Conservation (phyloP, 192 early-diverging fungal species). For the Oehlia diaphana region DNA sequence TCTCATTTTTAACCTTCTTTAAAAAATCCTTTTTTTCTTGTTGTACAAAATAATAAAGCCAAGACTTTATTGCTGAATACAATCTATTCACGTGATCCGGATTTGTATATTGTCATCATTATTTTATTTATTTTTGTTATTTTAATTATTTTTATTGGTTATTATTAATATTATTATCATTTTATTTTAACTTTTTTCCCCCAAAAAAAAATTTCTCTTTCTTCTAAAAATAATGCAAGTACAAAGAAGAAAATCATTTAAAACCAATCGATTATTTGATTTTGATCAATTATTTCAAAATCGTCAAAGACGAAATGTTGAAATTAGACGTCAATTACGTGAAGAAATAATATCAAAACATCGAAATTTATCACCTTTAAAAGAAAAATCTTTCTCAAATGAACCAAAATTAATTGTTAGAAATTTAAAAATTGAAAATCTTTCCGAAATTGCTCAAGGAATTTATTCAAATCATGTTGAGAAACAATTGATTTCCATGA, state of each 20-base stretch:
- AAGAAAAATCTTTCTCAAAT: neutral
- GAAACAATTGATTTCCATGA: slow-evolving; percentile 43
- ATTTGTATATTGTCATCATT: too few relatives aligned
- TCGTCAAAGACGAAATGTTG: slow-evolving; percentile 47
- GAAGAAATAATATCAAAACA: slow-evolving; percentile 51
- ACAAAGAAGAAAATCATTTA: slow-evolving; percentile 49
- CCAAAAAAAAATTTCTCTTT: too few relatives aligned
- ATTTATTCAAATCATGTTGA: slow-evolving; percentile 47
- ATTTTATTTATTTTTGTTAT: too few relatives aligned
- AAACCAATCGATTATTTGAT: slow-evolving; percentile 62
- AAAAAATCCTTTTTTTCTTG: too few relatives aligned
- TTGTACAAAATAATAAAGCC: too few relatives aligned
- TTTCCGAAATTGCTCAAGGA: slow-evolving; percentile 33
- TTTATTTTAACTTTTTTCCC: too few relatives aligned
- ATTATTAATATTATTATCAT: too few relatives aligned
- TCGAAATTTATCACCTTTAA: slow-evolving; percentile 37
- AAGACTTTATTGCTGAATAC: too few relatives aligned
- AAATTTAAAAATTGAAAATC: slow-evolving; percentile 29
- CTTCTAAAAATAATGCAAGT: neutral
- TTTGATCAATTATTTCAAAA: slow-evolving; percentile 47
- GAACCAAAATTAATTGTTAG: neutral
- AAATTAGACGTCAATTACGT: slow-evolving; percentile 50
- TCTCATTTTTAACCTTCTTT: too few relatives aligned
- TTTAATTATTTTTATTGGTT: too few relatives aligned
- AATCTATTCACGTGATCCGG: too few relatives aligned